These are phyloP conservation scores for Colletotrichum liaoningense DNA, from an alignment of 2,329 filamentous ascomycete species.

Conservation along the genomic window DNA sequence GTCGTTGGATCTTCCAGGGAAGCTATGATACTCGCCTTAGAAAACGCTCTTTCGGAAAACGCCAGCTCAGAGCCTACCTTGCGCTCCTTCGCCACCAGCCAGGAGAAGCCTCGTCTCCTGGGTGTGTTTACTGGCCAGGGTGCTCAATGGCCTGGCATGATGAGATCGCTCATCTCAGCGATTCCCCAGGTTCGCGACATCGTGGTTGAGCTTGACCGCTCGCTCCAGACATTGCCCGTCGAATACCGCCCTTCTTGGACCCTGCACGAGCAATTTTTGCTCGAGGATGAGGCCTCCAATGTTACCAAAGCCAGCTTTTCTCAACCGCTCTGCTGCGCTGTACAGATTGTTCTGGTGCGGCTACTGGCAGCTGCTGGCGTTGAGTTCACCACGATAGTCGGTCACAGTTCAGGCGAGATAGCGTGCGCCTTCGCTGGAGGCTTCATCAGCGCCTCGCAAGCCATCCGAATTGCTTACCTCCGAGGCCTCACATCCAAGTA, in stretches of 20 bases:
- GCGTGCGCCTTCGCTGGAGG: constrained; percentile 61
- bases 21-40: not conserved
- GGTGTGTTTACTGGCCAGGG: constrained; percentile 47
- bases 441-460: constrained; percentile 43
- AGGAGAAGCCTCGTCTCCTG: constrained; percentile 9
- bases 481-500: constrained; percentile 27
- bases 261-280: constrained; percentile 39
- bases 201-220: constrained; percentile 39
- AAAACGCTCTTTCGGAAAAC: not conserved
- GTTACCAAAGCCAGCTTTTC: constrained; percentile 38
- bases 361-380: constrained; percentile 45
- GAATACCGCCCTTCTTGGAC: constrained; percentile 42
- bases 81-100: not conserved
- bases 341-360: constrained; percentile 41
- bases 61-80: not conserved
- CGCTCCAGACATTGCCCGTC: constrained; percentile 35
- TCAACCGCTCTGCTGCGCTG: constrained; percentile 33
- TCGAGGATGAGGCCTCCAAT: constrained; percentile 33
- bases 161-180: constrained; percentile 26
- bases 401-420: constrained; percentile 63
- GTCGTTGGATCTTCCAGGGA: not conserved
- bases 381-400: constrained; percentile 50
- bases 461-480: constrained; percentile 41
- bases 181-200: constrained; percentile 25
- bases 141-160: constrained; percentile 44